These are phyloP conservation scores for Artomyces pyxidatus DNA, from an alignment of 768 basidiomycete species.

Conservation along the genomic window DNA sequence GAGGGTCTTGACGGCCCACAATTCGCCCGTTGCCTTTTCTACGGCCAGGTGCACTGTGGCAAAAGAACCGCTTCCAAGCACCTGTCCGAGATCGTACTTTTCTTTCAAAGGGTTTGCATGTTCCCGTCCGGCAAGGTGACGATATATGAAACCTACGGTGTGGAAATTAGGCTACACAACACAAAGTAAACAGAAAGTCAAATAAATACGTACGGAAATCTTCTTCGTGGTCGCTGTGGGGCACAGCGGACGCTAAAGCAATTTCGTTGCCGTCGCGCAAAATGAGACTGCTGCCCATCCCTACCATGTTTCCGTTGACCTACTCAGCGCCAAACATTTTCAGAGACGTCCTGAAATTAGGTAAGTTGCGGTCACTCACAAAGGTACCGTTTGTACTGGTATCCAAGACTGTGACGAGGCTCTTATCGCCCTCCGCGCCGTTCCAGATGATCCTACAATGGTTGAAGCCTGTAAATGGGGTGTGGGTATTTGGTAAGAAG, in stretches of 20 bases:
- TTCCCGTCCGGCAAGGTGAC: conserved; percentile 46
- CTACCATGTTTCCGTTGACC: conserved; percentile 65
- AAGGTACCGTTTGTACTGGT: conserved; percentile 69
- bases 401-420: conserved; percentile 45
- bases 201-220: conserved; percentile 50
- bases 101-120: conserved; percentile 49
- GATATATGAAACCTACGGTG: conserved; percentile 69
- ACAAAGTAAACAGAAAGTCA: neutral
- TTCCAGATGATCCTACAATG: conserved; percentile 59
- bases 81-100: conserved; percentile 57
- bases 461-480: conserved; percentile 32
- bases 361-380: no score
- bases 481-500: conserved; percentile 21
- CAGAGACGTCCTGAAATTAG: no score
- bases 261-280: conserved; percentile 80
- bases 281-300: conserved; percentile 43
- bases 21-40: conserved; percentile 57
- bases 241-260: conserved; percentile 62
- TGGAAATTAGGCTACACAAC: no score
- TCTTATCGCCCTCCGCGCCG: conserved; percentile 32
- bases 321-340: conserved; percentile 22
- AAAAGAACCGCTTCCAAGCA: conserved; percentile 87
- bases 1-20: conserved; percentile 88
- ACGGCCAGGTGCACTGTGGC: conserved; percentile 85
- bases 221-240: conserved; percentile 53